phyloP scores from a whole-genome alignment of 2,329 filamentous ascomycete genomes.

The Coniochaeta ligniaria region DNA sequence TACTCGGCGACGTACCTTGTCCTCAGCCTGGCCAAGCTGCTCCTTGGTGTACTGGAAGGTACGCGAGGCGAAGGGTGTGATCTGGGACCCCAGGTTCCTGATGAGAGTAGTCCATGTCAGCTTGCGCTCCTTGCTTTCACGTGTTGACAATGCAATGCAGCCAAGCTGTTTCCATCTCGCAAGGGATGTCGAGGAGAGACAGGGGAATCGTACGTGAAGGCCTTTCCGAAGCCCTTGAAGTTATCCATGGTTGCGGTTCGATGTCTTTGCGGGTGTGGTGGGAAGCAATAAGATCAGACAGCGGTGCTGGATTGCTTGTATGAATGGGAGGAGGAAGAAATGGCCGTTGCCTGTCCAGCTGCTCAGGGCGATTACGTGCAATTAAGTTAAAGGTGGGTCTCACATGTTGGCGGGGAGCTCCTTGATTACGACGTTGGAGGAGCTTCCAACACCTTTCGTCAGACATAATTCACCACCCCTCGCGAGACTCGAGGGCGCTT shows the following conservation, averaged over 20 bases:
- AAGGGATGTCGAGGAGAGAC: conserved; percentile 1
- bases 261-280: not conserved
- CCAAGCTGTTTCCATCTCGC: no score
- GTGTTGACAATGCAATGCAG: not conserved
- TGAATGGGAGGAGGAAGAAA: not conserved
- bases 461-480: no score
- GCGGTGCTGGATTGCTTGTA: not conserved
- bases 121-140: conserved; percentile 4
- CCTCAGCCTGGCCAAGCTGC: conserved; percentile 88
- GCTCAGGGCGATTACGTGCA: not conserved
- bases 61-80: conserved; percentile 87
- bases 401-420: not conserved
- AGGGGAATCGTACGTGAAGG: conserved; percentile 37
- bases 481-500: no score
- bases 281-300: no score
- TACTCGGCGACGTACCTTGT: conserved; percentile 56
- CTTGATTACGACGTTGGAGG: no score
- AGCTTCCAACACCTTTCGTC: no score
- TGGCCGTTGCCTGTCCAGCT: not conserved
- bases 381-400: not conserved
- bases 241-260: conserved; percentile 38
- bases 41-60: conserved; percentile 98
- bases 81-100: conserved; percentile 63
- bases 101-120: conserved; percentile 13
- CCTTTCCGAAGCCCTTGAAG: conserved; percentile 52